Evolutionary conservation across 164 flowering plant species (phyloP), one percentile per base, ranked within the genome.

Genomic region (Liquidambar formosana): DNA sequence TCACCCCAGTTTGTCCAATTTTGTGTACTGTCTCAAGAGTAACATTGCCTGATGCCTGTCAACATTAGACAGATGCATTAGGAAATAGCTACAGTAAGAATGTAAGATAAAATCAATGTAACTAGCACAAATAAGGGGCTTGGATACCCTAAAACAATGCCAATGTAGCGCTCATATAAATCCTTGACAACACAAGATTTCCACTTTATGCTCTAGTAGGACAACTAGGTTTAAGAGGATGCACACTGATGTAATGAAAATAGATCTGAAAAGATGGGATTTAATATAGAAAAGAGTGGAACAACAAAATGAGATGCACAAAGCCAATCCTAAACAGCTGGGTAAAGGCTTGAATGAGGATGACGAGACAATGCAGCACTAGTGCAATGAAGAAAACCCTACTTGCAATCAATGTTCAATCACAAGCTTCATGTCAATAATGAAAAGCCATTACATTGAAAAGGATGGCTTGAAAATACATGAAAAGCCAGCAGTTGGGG

Each of bases 11-110:
- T 75, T 89, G 95, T 64, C 99, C 99, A 80, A 92, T 94, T 76
- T 81, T 84, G 68, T 85, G 87, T 47, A 92, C 94, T 0, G 97
- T 87, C 56, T 89, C 89, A 66, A 89, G 85, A 67, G 97, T 91
- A 71, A 94, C 95, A 81, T 94, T 92, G 47, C 97, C 99, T 10
- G 97, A 94, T 71, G 97, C 97, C 97, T 94, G 86, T 64, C 54
- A 76, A 4, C 61, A 73, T 15, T 22, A 47, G 66, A 8, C 10
- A 10, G 12, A 19, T 47, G 6, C 27, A 54, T 51, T 21, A 52
- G 41, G 41, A 33, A 19, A 8, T 53, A 44, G 65, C 21, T 45
- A 64, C 23, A n/a, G 65, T 23, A 46, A 28, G 19, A 8, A 23
- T 67, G 12, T 45, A 57, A 12, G 45, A 1, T 14, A 22, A 11